Conservation (phyloP, 2,329 filamentous ascomycete species). For the Aspergillus phoenicis region DNA sequence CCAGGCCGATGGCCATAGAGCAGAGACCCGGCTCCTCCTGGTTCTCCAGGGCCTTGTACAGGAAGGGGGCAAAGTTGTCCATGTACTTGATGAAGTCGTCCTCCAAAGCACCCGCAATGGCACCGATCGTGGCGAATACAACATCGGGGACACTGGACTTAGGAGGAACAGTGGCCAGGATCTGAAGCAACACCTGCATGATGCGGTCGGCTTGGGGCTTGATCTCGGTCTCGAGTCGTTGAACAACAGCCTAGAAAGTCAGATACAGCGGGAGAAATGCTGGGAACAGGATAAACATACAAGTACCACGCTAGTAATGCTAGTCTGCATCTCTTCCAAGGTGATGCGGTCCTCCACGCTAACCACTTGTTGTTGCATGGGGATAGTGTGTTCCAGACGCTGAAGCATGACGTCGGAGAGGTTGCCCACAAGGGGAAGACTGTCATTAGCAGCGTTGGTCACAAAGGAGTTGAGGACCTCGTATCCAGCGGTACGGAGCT, state of each 20-base stretch:
- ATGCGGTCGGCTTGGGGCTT: conserved; percentile 87
- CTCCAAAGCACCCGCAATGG: conserved; percentile 87
- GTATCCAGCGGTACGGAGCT: conserved; percentile 91
- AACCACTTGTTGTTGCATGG: conserved; percentile 88
- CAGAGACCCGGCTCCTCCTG: conserved; percentile 93
- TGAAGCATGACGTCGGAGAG: conserved; percentile 88
- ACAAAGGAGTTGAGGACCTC: conserved; percentile 96
- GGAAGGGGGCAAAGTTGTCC: conserved; percentile 88
- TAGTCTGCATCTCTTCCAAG: conserved; percentile 97
- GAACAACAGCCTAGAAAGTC: conserved; percentile 68
- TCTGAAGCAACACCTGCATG: conserved; percentile 83
- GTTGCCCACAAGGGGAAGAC: conserved; percentile 74
- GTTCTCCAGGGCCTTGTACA: conserved; percentile 92
- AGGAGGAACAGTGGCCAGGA: conserved; percentile 72
- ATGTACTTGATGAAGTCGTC: conserved; percentile 97
- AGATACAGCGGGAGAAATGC: conserved; percentile 5
- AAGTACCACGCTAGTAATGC: conserved; percentile 85
- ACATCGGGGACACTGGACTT: conserved; percentile 96
- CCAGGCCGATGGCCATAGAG: conserved; percentile 94
- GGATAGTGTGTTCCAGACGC: conserved; percentile 85
- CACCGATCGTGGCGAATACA: conserved; percentile 87
- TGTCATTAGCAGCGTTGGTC: conserved; percentile 84
- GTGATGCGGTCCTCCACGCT: conserved; percentile 96
- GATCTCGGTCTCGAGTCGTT: conserved; percentile 88
- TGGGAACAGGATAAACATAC: conserved; percentile 30